Percentiles rank a stretch among this genome's conserved stretches.
These are phyloP conservation scores for Aspergillus nidulans DNA, from an alignment of 495 filamentous ascomycete genomes.

Conservation along the genomic window DNA sequence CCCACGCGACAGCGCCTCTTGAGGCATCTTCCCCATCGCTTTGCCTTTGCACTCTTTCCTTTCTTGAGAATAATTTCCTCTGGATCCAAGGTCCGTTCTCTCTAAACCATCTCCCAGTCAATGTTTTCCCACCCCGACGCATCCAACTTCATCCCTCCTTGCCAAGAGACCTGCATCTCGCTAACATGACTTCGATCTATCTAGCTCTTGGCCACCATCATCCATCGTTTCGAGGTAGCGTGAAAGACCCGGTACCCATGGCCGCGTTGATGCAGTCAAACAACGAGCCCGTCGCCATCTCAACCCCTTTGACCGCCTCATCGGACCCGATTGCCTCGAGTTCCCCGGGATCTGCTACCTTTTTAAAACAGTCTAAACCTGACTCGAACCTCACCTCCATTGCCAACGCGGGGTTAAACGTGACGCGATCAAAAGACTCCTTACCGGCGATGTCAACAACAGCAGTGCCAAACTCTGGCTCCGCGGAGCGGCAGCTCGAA, in stretches of 20 bases:
- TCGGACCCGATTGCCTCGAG: slow-evolving; percentile 28
- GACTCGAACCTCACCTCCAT: slow-evolving; percentile 43
- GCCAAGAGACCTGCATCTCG: slow-evolving; percentile 37
- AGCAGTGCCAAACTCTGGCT: slow-evolving; percentile 14
- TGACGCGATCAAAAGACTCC: slow-evolving; percentile 35
- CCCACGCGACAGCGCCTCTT: slow-evolving; percentile 33
- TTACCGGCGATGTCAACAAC: slow-evolving; percentile 32
- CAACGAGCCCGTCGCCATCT: slow-evolving; percentile 40
- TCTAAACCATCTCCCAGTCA: neutral
- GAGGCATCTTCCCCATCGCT: slow-evolving; percentile 9
- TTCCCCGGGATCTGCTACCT: slow-evolving; percentile 29
- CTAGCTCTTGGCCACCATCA: slow-evolving; percentile 59
- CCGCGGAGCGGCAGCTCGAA: slow-evolving; percentile 32
- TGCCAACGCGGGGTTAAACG: slow-evolving; percentile 44
- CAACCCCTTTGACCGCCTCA: slow-evolving; percentile 30
- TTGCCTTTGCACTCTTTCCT: slow-evolving; percentile 1
- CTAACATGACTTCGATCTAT: slow-evolving; percentile 60
- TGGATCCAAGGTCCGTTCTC: neutral
- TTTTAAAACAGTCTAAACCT: slow-evolving; percentile 38
- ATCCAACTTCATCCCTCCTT: slow-evolving; percentile 40
- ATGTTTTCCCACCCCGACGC: neutral
- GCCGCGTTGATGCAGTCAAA: slow-evolving; percentile 46
- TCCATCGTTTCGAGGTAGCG: slow-evolving; percentile 33
- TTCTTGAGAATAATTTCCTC: neutral
- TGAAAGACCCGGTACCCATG: slow-evolving; percentile 38